Base-by-base conservation (phyloP, 2,329 filamentous ascomycete genomes). In the Amauroascus niger region DNA sequence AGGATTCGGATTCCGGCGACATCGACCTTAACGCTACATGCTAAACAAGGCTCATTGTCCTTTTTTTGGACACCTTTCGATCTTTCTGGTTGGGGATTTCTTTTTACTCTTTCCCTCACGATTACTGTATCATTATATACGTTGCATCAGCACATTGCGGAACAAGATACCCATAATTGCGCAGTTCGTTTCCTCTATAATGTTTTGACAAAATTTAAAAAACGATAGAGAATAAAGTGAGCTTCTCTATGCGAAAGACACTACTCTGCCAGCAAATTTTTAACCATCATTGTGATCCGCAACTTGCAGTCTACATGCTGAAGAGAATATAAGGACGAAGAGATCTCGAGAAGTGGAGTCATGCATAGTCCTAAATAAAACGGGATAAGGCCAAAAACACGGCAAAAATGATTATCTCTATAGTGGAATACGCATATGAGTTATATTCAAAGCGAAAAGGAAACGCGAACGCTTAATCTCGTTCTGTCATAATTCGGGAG, bases 141-240 rank as follows among this genome's bases (percentile, higher is more conserved):
- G n/a, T 2, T 49, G 11, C 20, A 14, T 28, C 35, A 43, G 37
- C 43, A 35, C 37, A 20, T 43, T 28, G 32, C 43, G 40, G 26
- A 35, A 35, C 40, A 52, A 52, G 50, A 52, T 52, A 52, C 50
- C 50, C 50, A n/a, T 44, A 45, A 35, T 44, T 28, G 28, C 43
- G 49, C 35, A 52, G n/a, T n/a, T 52, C 16, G 24, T 24, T 45
- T 45, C 20, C 13, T 28, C 11, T 46, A 14, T 39, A 13, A 28
- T 26, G 30, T 16, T 39, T 28, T 7, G 30, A 39, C 22, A 20
- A 22, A 14, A 22, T 22, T 22, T 35, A 44, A 6, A 35, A 44
- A 22, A 30, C 18, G 26, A 35, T 43, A 43, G 49, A 51, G 18
- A 49, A 35, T 22, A 11, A 16, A 30, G 6, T 2, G 32, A 16